A percentile compares a stretch with the other conserved stretches of the same genome.
Conservation (phyloP, 768 basidiomycete species). For the Suillus cothurnatus region DNA sequence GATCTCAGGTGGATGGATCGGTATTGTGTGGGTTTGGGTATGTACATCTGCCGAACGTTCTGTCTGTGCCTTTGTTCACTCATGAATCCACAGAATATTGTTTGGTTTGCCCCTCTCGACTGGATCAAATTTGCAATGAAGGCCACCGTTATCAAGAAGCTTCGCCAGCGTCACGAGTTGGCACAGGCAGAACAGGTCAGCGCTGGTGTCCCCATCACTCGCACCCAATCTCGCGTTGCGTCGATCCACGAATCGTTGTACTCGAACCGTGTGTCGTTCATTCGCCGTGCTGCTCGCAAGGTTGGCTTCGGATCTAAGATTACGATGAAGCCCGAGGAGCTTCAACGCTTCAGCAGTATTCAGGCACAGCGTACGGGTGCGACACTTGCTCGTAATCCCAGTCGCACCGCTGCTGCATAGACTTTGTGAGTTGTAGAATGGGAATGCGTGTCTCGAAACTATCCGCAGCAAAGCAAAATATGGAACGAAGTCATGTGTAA, state of each 20-base stretch:
- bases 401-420: slow-evolving; percentile 54
- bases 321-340: slow-evolving; percentile 80
- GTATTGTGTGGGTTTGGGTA: slow-evolving; percentile 97
- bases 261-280: slow-evolving; percentile 94
- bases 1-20: slow-evolving; percentile 94
- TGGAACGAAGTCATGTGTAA: slow-evolving; percentile 14
- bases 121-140: slow-evolving; percentile 97
- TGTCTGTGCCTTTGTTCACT: slow-evolving; percentile 14
- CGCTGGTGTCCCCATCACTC: slow-evolving; percentile 67
- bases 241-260: slow-evolving; percentile 92
- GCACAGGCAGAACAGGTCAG: slow-evolving; percentile 37
- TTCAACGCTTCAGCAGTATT: slow-evolving; percentile 84
- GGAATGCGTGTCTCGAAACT: not conserved
- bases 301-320: slow-evolving; percentile 87
- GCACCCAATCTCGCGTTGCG: slow-evolving; percentile 88
- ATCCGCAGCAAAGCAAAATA: not conserved
- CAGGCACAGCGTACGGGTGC: slow-evolving; percentile 80
- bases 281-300: slow-evolving; percentile 84
- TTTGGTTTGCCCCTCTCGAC: slow-evolving; percentile 97
- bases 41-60: slow-evolving; percentile 30
- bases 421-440: slow-evolving; percentile 7
- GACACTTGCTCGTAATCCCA: slow-evolving; percentile 77
- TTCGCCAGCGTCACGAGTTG: slow-evolving; percentile 66
- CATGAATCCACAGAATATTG: slow-evolving; percentile 64
- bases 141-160: slow-evolving; percentile 83